Conservation (phyloP, 805 yeast species). For the Candida germanica region DNA sequence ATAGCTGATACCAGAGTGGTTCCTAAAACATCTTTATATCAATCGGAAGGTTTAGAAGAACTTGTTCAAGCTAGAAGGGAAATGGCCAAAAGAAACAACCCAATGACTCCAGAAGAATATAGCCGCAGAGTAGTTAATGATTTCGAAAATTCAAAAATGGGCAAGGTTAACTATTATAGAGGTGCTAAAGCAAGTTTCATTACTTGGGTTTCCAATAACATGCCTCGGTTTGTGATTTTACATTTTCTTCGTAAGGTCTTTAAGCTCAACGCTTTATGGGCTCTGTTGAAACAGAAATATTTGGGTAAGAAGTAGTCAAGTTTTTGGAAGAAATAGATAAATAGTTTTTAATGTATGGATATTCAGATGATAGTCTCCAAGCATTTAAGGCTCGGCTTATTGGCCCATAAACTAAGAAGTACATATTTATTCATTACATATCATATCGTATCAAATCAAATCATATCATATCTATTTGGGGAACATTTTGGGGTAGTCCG, state of each 20-base stretch:
- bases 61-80: constrained; percentile 50
- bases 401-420: not conserved
- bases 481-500: constrained; percentile 21
- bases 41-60: constrained; percentile 47
- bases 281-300: constrained; percentile 4
- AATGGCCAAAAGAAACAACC: constrained; percentile 58
- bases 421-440: too few relatives aligned
- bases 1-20: constrained; percentile 65
- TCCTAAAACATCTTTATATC: constrained; percentile 53
- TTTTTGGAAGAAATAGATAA: too few relatives aligned
- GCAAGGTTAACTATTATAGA: constrained; percentile 49
- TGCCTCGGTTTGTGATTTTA: constrained; percentile 50
- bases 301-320: too few relatives aligned
- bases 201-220: constrained; percentile 25
- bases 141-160: constrained; percentile 26
- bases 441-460: too few relatives aligned
- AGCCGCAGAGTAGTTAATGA: constrained; percentile 56
- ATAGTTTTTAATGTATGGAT: not conserved
- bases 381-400: not conserved
- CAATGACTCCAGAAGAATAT: constrained; percentile 58
- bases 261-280: constrained; percentile 25
- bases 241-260: constrained; percentile 35
- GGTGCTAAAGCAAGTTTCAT: constrained; percentile 48
- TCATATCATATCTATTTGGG: constrained; percentile 10
- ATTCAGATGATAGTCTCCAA: too few relatives aligned